Conservation (phyloP, 2,329 filamentous ascomycete genomes). For the Aspergillus piperis region DNA sequence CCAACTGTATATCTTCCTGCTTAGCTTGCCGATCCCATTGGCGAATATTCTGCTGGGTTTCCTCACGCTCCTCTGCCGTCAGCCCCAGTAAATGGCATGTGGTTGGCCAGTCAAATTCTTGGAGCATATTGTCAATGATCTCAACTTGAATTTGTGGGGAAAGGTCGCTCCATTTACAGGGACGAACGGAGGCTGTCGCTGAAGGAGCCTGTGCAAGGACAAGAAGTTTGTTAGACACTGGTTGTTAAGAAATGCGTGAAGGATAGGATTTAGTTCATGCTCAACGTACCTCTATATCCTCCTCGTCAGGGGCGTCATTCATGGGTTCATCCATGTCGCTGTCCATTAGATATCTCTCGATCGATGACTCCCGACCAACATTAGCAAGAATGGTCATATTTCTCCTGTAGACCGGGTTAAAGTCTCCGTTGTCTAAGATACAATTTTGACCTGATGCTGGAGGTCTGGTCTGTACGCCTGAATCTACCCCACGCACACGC, state of each 20-base stretch:
- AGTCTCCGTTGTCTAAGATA: constrained; percentile 30
- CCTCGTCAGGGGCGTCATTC: neutral
- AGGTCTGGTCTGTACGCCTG: constrained; percentile 16
- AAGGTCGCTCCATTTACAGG: constrained; percentile 38
- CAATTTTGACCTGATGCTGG: constrained; percentile 23
- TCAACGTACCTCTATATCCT: constrained; percentile 9
- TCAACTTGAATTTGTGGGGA: constrained; percentile 35
- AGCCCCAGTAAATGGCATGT: constrained; percentile 30
- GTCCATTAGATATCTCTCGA: constrained; percentile 20
- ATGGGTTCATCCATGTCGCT: constrained; percentile 21
- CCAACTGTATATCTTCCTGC: constrained; percentile 31
- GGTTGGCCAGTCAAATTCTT: constrained; percentile 22
- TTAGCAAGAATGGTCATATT: constrained; percentile 30
- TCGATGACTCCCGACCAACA: neutral
- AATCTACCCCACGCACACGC: neutral
- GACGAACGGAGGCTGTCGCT: constrained; percentile 6
- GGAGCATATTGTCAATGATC: constrained; percentile 37
- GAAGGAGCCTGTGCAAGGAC: neutral
- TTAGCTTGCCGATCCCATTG: constrained; percentile 30
- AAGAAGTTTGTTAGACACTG: neutral
- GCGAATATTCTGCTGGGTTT: constrained; percentile 20
- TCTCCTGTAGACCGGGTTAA: constrained; percentile 30
- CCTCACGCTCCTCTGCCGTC: constrained; percentile 22
- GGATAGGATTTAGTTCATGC: neutral
- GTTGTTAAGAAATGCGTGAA: neutral